Evolutionary conservation across 2,329 filamentous ascomycete species (phyloP).

Genomic region (Neobulgaria alba): DNA sequence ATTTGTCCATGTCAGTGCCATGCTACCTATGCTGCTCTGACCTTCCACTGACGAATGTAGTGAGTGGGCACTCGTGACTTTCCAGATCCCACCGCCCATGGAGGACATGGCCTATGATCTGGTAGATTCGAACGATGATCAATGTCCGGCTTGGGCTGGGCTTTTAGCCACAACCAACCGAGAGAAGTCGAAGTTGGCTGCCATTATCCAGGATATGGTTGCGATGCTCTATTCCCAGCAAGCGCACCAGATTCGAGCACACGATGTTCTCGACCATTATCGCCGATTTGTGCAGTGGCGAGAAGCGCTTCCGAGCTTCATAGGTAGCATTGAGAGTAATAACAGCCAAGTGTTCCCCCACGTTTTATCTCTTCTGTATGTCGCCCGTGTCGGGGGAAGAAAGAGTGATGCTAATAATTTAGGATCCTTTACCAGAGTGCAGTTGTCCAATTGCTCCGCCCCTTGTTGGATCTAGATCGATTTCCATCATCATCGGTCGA

Average conservation of each 20-base stretch:
- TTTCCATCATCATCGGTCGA: constrained; percentile 21
- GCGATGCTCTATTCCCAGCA: constrained; percentile 20
- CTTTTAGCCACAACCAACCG: constrained; percentile 25
- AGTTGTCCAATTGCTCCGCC: constrained; percentile 26
- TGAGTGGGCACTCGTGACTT: constrained; percentile 29
- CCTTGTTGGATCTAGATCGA: constrained; percentile 23
- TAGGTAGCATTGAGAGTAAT: constrained; percentile 18
- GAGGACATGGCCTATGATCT: constrained; percentile 20
- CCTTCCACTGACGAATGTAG: constrained; percentile 20
- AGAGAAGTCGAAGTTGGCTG: constrained; percentile 25
- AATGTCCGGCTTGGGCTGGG: constrained; percentile 16
- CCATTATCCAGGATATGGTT: constrained; percentile 22
- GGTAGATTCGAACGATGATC: constrained; percentile 19
- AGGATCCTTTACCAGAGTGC: constrained; percentile 27
- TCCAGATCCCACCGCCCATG: constrained; percentile 20
- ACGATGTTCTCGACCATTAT: constrained; percentile 23
- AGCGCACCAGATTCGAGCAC: constrained; percentile 14
- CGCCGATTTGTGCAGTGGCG: constrained; percentile 24
- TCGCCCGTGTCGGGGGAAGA: neutral
- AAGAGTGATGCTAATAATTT: constrained; percentile 10
- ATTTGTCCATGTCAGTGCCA: constrained; percentile 28
- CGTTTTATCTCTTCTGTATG: constrained; percentile 28
- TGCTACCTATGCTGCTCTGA: too few relatives aligned
- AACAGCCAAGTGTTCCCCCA: constrained; percentile 24
- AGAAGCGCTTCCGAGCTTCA: constrained; percentile 18